These are phyloP conservation scores for Flaveria trinervia DNA, from an alignment of 129 eudicot species.

Conservation along the genomic window DNA sequence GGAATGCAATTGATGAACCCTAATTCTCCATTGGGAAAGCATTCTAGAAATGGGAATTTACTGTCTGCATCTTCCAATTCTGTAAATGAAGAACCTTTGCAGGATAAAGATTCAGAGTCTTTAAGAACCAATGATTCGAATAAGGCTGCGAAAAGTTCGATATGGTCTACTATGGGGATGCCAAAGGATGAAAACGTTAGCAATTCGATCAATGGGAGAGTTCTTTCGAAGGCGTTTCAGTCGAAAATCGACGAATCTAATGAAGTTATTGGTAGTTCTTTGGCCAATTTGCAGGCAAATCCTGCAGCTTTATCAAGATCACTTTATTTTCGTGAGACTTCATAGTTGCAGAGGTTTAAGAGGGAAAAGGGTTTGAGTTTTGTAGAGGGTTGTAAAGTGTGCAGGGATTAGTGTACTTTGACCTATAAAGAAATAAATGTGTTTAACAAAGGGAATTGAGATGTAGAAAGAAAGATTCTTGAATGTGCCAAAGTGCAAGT, in stretches of 20 bases:
- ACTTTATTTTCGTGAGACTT: conserved; percentile 55
- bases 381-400: conserved; percentile 27
- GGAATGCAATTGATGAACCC: conserved; percentile 38
- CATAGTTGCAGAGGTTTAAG: conserved; percentile 24
- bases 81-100: conserved; percentile 22
- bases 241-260: conserved; percentile 41
- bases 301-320: conserved; percentile 75
- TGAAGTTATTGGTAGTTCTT: conserved; percentile 41
- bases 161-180: conserved; percentile 63
- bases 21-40: conserved; percentile 68
- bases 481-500: conserved; percentile 37
- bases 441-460: conserved; percentile 26
- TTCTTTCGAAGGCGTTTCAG: conserved; percentile 41
- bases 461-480: conserved; percentile 36
- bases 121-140: conserved; percentile 55
- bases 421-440: conserved; percentile 31
- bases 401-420: conserved; percentile 36
- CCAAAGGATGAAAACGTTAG: conserved; percentile 34
- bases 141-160: conserved; percentile 76
- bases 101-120: conserved; percentile 41
- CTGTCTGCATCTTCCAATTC: conserved; percentile 26
- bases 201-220: conserved; percentile 31
- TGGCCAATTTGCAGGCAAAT: conserved; percentile 58
- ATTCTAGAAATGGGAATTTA: conserved; percentile 59
- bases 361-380: conserved; percentile 16